Evolutionary conservation across 2,329 filamentous ascomycete species (phyloP).

Genomic region (Fusarium staphyleae): DNA sequence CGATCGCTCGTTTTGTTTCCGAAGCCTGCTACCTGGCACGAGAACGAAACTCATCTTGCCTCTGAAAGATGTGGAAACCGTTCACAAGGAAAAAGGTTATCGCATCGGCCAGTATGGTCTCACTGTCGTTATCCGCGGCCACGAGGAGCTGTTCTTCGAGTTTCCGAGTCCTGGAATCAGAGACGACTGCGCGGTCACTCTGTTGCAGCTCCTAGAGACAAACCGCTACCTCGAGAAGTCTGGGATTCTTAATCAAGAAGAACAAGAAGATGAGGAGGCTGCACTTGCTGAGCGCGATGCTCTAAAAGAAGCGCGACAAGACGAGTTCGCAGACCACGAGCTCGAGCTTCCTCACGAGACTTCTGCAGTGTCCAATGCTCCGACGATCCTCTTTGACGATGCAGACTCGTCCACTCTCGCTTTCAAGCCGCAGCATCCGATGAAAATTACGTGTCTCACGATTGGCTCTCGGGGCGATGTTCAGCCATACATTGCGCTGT

Average conservation of each 20-base stretch:
- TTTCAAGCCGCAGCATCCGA: constrained; percentile 81
- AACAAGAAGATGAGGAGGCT: constrained; percentile 73
- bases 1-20: constrained; percentile 87
- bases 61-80: constrained; percentile 89
- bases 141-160: constrained; percentile 97
- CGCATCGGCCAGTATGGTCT: constrained; percentile 89
- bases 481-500: constrained; percentile 95
- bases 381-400: constrained; percentile 88
- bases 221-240: constrained; percentile 75
- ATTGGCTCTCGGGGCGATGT: constrained; percentile 97
- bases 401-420: constrained; percentile 86
- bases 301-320: constrained; percentile 74
- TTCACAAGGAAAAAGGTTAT: constrained; percentile 94
- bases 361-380: constrained; percentile 61
- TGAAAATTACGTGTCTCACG: constrained; percentile 90
- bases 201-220: constrained; percentile 79
- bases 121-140: constrained; percentile 89
- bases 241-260: constrained; percentile 69
- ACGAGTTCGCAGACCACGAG: constrained; percentile 60
- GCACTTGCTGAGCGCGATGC: constrained; percentile 84
- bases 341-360: constrained; percentile 56
- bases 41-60: constrained; percentile 92
- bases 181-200: constrained; percentile 86
- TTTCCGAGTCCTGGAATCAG: constrained; percentile 79
- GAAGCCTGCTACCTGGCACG: constrained; percentile 86